Evolutionary conservation across 2,329 filamentous ascomycete genomes (phyloP).

Genomic region (Blastomyces silverae): DNA sequence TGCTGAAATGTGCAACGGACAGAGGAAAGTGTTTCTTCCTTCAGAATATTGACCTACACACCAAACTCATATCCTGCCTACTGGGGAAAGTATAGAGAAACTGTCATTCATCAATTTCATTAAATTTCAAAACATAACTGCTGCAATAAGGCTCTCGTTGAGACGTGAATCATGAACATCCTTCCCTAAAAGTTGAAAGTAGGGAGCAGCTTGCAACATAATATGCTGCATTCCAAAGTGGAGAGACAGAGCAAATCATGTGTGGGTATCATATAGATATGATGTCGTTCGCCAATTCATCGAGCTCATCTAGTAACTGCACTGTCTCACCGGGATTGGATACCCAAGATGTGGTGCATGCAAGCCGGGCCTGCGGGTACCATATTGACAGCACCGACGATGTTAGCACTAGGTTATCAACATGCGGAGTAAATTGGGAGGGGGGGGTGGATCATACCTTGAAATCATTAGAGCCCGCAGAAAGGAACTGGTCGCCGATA

Average conservation of each 20-base stretch:
- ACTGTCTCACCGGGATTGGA: constrained; percentile 88
- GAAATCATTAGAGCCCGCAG: constrained; percentile 93
- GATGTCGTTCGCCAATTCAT: constrained; percentile 40
- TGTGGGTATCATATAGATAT: neutral
- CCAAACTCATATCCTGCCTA: neutral
- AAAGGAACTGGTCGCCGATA: constrained; percentile 92
- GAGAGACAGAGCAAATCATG: neutral
- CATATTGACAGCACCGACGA: constrained; percentile 21
- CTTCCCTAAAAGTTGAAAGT: neutral
- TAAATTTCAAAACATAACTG: neutral
- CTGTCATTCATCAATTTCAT: neutral
- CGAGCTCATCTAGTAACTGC: constrained; percentile 76
- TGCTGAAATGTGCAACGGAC: neutral
- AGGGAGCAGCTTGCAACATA: neutral
- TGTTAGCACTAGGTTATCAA: neutral
- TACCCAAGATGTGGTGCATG: constrained; percentile 95
- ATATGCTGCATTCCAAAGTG: neutral
- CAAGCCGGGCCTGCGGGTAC: constrained; percentile 58
- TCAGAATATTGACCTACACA: neutral
- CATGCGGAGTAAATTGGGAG: neutral
- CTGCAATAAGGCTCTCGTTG: neutral
- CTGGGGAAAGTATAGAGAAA: neutral
- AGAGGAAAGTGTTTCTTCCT: neutral
- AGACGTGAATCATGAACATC: neutral
- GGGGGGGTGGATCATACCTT: constrained; percentile 52